Evolutionary conservation across 2,329 filamentous ascomycete species (phyloP).

Genomic region (Chalara sp.): DNA sequence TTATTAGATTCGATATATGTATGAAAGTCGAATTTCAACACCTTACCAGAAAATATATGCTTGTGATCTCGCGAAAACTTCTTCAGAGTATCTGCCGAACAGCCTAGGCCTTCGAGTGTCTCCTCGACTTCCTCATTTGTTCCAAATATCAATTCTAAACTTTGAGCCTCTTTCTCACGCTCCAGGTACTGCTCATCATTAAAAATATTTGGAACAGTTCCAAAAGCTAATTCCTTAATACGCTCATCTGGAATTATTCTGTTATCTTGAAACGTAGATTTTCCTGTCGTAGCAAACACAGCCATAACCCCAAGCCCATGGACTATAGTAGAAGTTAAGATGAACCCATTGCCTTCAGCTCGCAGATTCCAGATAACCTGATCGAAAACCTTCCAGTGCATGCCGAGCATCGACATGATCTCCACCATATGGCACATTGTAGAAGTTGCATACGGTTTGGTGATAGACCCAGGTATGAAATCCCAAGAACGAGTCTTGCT

Average conservation of each 20-base stretch:
- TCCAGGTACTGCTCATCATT: slow-evolving; percentile 33
- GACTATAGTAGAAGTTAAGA: slow-evolving; percentile 27
- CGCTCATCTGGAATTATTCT: slow-evolving; percentile 46
- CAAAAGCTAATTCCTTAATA: slow-evolving; percentile 49
- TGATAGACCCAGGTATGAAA: slow-evolving; percentile 30
- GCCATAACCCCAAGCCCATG: slow-evolving; percentile 48
- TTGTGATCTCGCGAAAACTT: slow-evolving; percentile 29
- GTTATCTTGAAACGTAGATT: slow-evolving; percentile 40
- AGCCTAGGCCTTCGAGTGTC: slow-evolving; percentile 46
- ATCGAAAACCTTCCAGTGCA: slow-evolving; percentile 55
- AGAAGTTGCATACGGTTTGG: slow-evolving; percentile 29
- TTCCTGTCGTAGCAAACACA: slow-evolving; percentile 43
- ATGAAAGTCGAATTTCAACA: background rate
- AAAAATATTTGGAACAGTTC: slow-evolving; percentile 49
- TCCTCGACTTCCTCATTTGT: slow-evolving; percentile 42
- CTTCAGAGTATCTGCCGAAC: slow-evolving; percentile 44
- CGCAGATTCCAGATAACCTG: slow-evolving; percentile 41
- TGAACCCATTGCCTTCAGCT: slow-evolving; percentile 31
- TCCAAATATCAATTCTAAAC: slow-evolving; percentile 39
- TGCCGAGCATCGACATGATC: slow-evolving; percentile 32
- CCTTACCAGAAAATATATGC: slow-evolving; percentile 25
- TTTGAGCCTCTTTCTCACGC: slow-evolving; percentile 21
- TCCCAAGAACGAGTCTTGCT: slow-evolving; percentile 31
- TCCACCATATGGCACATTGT: slow-evolving; percentile 30
- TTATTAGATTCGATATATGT: slow-evolving; percentile 1